Base-by-base conservation (phyloP, 2,329 filamentous ascomycete species). In the Exophiala viscosa region DNA sequence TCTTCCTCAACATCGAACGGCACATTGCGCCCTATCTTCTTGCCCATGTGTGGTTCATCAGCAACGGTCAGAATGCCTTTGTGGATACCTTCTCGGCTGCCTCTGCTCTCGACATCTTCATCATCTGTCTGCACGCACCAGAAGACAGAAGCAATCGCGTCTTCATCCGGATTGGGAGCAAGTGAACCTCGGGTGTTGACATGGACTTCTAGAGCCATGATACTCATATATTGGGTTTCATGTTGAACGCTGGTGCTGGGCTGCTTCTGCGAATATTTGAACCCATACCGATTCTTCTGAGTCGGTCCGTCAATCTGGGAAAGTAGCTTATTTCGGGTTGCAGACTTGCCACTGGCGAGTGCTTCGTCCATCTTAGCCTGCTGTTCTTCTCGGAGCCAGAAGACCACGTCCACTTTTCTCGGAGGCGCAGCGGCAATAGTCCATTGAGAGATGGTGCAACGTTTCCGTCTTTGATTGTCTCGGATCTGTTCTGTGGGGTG, bases 151-250 rank as follows among this genome's bases (percentile, higher is more conserved):
- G 87, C 82, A 2, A 99, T 82, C 62, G 92, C 88, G 67, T 99
- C 93, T 61, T 95, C 81, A 61, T 92, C 89, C 0, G 93, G 93
- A 64, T 99, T 90, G 1, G 93, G 90, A 2, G 90, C 81, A 7
- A 96, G 77, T 44, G 82, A 84, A 5, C 83, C 89, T 50, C 92
- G 81, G 3, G 87, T 93, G 62, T 95, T 96, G 57, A 95, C 86
- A 66, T 99, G 92, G 3, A 97, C 73, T 67, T 99, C 93, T 5
- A 99, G 71, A 60, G 90, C 95, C 88, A 99, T 91, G 14, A 87
- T 90, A 61, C 88, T 96, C 93, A 99, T 97, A 67, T 96, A 95
- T 62, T 93, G 88, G 2, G 83, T 84, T 67, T 95, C 89, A 60
- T 92, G 88, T 64, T 89, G 82, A 14, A 95, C 84, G 60, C 84